phyloP scores from a whole-genome alignment of 2,329 filamentous ascomycete species.

The Volutella citrinella region DNA sequence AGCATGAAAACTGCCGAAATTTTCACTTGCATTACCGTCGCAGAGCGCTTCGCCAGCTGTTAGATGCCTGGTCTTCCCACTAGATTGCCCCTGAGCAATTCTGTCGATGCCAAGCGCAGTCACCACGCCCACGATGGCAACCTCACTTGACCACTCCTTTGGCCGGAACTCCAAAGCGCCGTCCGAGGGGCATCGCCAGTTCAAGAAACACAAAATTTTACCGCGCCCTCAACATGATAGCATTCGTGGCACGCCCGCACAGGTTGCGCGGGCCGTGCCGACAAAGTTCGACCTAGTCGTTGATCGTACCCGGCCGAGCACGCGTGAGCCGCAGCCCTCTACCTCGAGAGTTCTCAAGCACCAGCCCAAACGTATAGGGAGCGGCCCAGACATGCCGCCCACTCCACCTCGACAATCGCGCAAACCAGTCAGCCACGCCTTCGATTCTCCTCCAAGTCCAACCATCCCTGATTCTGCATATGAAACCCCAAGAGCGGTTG shows the following conservation, averaged over 20 bases:
- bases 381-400: constrained; percentile 54
- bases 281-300: constrained; percentile 23
- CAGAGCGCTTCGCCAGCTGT: too few relatives aligned
- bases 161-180: constrained; percentile 24
- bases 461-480: too few relatives aligned
- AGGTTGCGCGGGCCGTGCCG: constrained; percentile 19
- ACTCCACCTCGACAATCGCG: constrained; percentile 61
- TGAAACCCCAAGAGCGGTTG: too few relatives aligned
- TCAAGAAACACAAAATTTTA: constrained; percentile 46
- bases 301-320: constrained; percentile 25
- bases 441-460: constrained; percentile 41
- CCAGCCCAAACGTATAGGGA: constrained; percentile 39
- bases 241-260: constrained; percentile 19
- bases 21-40: constrained; percentile 17
- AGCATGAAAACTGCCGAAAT: constrained; percentile 22
- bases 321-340: constrained; percentile 30
- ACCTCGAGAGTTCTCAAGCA: constrained; percentile 40
- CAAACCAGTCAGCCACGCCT: constrained; percentile 51
- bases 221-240: constrained; percentile 33
- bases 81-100: too few relatives aligned
- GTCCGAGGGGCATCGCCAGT: constrained; percentile 34
- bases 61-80: too few relatives aligned
- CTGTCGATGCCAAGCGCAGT: constrained; percentile 25
- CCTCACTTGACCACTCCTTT: constrained; percentile 26
- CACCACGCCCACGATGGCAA: constrained; percentile 29